Conservation (phyloP, 306 rosid genomes). For the Vicia villosa region DNA sequence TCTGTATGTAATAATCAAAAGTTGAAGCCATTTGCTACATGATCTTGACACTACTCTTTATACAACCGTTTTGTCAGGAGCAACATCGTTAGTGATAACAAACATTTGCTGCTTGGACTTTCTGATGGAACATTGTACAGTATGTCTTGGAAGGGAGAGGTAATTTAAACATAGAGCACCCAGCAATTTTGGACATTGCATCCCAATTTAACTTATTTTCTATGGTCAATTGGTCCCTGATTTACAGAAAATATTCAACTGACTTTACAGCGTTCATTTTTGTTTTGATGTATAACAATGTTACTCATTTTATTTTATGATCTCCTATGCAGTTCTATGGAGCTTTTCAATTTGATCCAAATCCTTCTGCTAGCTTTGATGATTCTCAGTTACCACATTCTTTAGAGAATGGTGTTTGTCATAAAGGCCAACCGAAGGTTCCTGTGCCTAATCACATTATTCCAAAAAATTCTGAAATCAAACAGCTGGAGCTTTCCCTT, state of each 20-base stretch:
- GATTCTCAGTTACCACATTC: constrained; percentile 49
- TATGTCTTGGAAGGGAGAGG: constrained; percentile 98
- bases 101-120: constrained; percentile 87
- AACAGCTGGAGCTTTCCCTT: constrained; percentile 80
- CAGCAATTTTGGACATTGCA: constrained; percentile 27
- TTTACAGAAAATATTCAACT: constrained; percentile 26
- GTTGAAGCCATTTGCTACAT: constrained; percentile 37
- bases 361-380: constrained; percentile 50
- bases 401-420: constrained; percentile 67
- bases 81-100: constrained; percentile 80
- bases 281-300: constrained; percentile 22
- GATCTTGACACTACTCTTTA: constrained; percentile 39
- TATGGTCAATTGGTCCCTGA: constrained; percentile 16
- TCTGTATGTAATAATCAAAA: constrained; percentile 17
- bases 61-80: constrained; percentile 61
- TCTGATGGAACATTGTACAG: constrained; percentile 87
- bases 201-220: constrained; percentile 26
- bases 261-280: constrained; percentile 25
- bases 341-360: constrained; percentile 65
- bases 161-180: constrained; percentile 42
- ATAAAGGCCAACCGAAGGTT: constrained; percentile 51
- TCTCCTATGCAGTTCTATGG: constrained; percentile 82
- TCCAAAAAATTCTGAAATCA: constrained; percentile 60
- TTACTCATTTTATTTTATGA: constrained; percentile 32
- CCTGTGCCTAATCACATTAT: constrained; percentile 43